Conservation (phyloP, 805 yeast species). For the Candida corydali region DNA sequence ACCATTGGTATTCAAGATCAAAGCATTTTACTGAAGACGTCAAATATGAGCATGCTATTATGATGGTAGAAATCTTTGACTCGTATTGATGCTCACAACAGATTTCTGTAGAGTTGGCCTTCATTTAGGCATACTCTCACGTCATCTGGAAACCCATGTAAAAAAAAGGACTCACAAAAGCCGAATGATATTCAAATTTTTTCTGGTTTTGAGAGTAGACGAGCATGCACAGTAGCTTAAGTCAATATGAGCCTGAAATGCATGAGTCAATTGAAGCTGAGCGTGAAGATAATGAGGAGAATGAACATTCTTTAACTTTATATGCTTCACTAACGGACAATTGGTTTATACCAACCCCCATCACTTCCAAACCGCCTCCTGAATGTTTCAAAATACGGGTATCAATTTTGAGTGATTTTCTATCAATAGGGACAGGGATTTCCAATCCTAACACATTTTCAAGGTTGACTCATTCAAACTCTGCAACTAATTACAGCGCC, state of each 20-base stretch:
- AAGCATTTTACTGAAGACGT: constrained; percentile 58
- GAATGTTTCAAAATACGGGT: constrained; percentile 22
- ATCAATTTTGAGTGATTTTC: constrained; percentile 42
- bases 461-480: background rate
- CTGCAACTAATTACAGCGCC: constrained; percentile 1
- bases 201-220: constrained; percentile 5
- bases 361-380: constrained; percentile 6
- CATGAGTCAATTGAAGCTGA: constrained; percentile 30
- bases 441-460: background rate
- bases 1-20: constrained; percentile 68
- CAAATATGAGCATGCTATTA: constrained; percentile 59
- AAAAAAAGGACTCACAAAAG: constrained; percentile 6
- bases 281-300: constrained; percentile 45
- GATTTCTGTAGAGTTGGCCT: constrained; percentile 16
- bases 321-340: constrained; percentile 48
- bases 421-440: constrained; percentile 21
- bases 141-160: constrained; percentile 15
- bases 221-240: background rate
- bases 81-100: constrained; percentile 37
- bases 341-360: constrained; percentile 18
- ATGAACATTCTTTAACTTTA: constrained; percentile 65
- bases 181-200: constrained; percentile 8
- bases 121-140: constrained; percentile 12
- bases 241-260: constrained; percentile 12
- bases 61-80: constrained; percentile 59